Evolutionary conservation across 2,329 filamentous ascomycete species (phyloP), one percentile per base, ranked within the genome.

Genomic region (Chrysosporium keratinophilum): DNA sequence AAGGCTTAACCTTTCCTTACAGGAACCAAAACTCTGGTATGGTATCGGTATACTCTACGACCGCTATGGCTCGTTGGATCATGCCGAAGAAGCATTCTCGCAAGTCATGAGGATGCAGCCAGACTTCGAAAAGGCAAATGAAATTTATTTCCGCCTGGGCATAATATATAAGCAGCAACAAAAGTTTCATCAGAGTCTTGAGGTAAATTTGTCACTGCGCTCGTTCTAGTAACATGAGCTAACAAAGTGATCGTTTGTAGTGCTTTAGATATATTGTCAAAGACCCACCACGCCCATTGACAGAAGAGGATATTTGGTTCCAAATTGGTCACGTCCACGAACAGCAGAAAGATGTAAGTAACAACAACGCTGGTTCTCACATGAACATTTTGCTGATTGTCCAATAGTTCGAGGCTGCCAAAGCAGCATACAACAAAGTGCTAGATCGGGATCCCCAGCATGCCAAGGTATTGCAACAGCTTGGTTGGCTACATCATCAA

Each of bases 121-220:
- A 3, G 85, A 89, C 62, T 97, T 97, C 62, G 93, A 98, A 66
- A 98, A 98, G 78, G 90, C 91, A 54, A 97, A 97, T 65, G 93
- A 98, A 69, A 97, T 98, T 52, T 98, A 97, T 70, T 98, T 98
- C 73, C 83, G 93, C 28, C 79, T 98, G 7, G 93, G 93, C n/a
- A 98, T 98, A 74, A 97, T 98, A 60, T 97, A 97, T 76, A 98
- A 98, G 70, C 91, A 97, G 65, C 93, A 97, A 67, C 85, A 90
- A 58, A 97, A 97, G 69, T 98, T 90, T 68, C 77, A 78, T 50
- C 85, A 94, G 66, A 96, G 90, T 76, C 76, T 97, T 44, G 93
- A 97, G 72, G 90, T 95, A 76, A 64, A 76, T 69, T 44, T 63
- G 28, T 48, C 20, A 47, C 14, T 50, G 15, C 20, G n/a, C 15